phyloP scores from a whole-genome alignment of 2,329 filamentous ascomycete genomes.

The Cladophialophora psammophila region DNA sequence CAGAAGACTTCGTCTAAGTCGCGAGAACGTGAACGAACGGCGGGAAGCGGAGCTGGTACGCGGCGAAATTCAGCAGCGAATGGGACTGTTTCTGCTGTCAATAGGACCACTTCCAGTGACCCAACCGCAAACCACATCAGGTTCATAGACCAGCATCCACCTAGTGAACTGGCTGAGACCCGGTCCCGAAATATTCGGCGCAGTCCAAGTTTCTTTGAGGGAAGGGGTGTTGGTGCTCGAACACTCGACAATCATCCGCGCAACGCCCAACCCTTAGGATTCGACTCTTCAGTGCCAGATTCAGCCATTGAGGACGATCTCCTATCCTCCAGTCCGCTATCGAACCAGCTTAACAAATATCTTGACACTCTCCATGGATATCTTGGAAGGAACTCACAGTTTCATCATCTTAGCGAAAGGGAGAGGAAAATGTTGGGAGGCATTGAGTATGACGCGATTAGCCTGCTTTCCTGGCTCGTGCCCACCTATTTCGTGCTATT shows the following conservation, averaged over 20 bases:
- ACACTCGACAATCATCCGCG: slow-evolving; percentile 35
- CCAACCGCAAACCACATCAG: slow-evolving; percentile 24
- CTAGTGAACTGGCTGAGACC: slow-evolving; percentile 10
- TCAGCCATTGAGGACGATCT: slow-evolving; percentile 20
- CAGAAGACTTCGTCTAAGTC: slow-evolving; percentile 3
- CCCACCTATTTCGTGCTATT: slow-evolving; percentile 55
- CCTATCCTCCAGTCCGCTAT: slow-evolving; percentile 1
- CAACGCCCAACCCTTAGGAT: slow-evolving; percentile 22
- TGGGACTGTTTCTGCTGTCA: neutral
- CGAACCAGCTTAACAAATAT: slow-evolving; percentile 34
- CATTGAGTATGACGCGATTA: slow-evolving; percentile 52
- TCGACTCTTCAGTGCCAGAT: neutral
- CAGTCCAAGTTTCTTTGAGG: slow-evolving; percentile 32
- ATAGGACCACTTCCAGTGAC: neutral
- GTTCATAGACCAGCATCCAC: slow-evolving; percentile 26
- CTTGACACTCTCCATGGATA: slow-evolving; percentile 39
- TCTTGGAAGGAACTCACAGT: slow-evolving; percentile 58
- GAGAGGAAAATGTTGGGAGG: slow-evolving; percentile 54
- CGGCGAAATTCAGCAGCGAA: neutral
- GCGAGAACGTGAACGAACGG: neutral
- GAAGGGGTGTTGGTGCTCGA: slow-evolving; percentile 36
- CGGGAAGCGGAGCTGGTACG: neutral
- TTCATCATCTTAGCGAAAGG: slow-evolving; percentile 53
- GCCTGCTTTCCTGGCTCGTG: slow-evolving; percentile 38
- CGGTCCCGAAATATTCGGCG: slow-evolving; percentile 18